Percentiles rank a stretch among this genome's conserved stretches.
These are phyloP conservation scores for Coemansia sp. DNA, from an alignment of 192 early-diverging fungal genomes.

Conservation along the genomic window DNA sequence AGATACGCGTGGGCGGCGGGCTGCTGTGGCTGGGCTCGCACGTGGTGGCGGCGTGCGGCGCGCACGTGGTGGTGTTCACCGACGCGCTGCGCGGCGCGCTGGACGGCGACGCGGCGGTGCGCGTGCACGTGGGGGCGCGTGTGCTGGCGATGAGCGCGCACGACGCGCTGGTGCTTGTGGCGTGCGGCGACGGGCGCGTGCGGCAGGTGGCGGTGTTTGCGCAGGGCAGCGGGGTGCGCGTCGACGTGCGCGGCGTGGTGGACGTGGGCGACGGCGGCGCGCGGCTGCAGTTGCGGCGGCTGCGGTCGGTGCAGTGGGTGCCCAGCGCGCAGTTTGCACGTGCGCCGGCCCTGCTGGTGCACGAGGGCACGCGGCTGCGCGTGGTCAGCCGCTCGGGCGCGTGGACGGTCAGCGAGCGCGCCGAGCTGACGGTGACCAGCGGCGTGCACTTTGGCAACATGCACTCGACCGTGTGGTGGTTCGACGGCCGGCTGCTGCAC, in stretches of 20 bases:
- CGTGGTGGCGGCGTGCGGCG: constrained; percentile 26
- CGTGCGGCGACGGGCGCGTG: constrained; percentile 16
- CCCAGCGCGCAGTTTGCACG: constrained; percentile 41
- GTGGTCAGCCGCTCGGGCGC: constrained; percentile 11
- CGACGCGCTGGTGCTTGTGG: constrained; percentile 26
- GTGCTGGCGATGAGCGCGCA: constrained; percentile 29
- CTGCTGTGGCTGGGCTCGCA: constrained; percentile 45
- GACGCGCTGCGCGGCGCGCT: constrained; percentile 3
- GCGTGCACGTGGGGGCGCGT: constrained; percentile 17
- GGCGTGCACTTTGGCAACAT: constrained; percentile 52
- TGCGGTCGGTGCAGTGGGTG: constrained; percentile 48
- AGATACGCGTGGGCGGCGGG: constrained; percentile 26
- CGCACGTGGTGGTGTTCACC: too few species aligned
- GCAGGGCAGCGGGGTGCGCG: constrained; percentile 12
- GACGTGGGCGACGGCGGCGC: constrained; percentile 5
- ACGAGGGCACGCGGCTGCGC: constrained; percentile 30
- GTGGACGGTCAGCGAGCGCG: constrained; percentile 13
- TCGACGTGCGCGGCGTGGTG: constrained; percentile 20
- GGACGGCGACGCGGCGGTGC: constrained; percentile 20
- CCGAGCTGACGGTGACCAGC: constrained; percentile 29
- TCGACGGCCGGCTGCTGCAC: constrained; percentile 28
- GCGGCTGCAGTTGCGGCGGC: constrained; percentile 10
- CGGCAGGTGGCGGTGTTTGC: constrained; percentile 39
- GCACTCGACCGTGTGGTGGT: constrained; percentile 54
- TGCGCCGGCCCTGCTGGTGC: constrained; percentile 33